Conservation (phyloP, 2,329 filamentous ascomycete species). For the Thelonectria blattea region DNA sequence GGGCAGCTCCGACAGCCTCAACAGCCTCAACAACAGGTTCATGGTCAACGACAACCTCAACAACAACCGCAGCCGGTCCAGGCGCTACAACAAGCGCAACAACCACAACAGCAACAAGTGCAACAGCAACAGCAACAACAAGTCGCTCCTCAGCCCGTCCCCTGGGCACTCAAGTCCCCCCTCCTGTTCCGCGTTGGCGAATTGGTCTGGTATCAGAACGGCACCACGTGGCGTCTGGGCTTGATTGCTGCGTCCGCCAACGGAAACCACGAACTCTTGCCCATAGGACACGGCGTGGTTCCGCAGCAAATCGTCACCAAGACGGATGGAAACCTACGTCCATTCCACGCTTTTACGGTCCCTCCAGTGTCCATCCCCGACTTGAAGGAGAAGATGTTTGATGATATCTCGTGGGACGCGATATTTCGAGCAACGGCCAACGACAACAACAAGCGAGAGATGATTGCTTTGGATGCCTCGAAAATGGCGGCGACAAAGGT, state of each 20-base stretch:
- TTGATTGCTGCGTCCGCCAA: constrained; percentile 46
- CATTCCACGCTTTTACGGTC: constrained; percentile 59
- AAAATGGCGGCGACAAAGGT: constrained; percentile 58
- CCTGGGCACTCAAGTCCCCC: constrained; percentile 44
- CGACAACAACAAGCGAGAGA: constrained; percentile 48
- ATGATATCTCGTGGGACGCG: constrained; percentile 51
- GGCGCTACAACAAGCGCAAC: constrained; percentile 20
- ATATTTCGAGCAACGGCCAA: constrained; percentile 42
- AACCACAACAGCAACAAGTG: constrained; percentile 23
- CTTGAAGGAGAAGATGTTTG: constrained; percentile 48
- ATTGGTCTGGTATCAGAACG: constrained; percentile 57
- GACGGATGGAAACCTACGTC: constrained; percentile 50
- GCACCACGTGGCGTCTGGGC: constrained; percentile 55
- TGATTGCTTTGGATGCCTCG: constrained; percentile 55
- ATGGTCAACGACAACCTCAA: constrained; percentile 5
- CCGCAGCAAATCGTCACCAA: constrained; percentile 49
- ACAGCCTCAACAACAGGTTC: background rate
- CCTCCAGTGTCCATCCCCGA: constrained; percentile 49
- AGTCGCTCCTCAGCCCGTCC: constrained; percentile 26
- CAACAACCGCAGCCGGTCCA: constrained; percentile 8
- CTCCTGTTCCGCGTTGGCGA: constrained; percentile 56
- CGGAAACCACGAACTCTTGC: constrained; percentile 47
- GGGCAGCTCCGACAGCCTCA: constrained; percentile 1
- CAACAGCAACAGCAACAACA: constrained; percentile 28
- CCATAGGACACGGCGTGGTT: constrained; percentile 48